These are phyloP conservation scores for Septoria petroselini DNA, from an alignment of 2,329 filamentous ascomycete genomes.

Conservation along the genomic window DNA sequence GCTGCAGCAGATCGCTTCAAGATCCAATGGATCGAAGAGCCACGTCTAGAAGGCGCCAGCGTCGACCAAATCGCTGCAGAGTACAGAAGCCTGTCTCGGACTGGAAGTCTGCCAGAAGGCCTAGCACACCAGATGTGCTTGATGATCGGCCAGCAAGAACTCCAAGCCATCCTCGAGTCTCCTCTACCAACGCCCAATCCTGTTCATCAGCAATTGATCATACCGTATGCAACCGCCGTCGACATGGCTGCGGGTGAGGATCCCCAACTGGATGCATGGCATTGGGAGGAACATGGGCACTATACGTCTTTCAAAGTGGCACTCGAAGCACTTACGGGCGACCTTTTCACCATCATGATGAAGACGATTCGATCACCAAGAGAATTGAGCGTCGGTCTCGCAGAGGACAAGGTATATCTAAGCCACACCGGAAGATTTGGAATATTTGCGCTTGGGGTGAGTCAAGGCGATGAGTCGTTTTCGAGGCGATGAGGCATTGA, in stretches of 20 bases:
- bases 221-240: background rate
- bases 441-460: background rate
- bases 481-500: background rate
- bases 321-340: background rate
- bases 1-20: background rate
- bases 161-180: background rate
- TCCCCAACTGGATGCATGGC: background rate
- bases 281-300: background rate
- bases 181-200: background rate
- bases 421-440: background rate
- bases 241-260: background rate
- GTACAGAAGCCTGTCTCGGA: background rate
- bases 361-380: background rate
- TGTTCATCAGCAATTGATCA: background rate
- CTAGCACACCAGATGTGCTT: background rate
- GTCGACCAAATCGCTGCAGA: background rate
- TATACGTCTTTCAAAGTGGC: background rate
- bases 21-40: background rate
- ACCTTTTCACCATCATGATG: background rate
- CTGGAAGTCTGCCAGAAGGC: background rate
- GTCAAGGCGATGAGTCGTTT: background rate
- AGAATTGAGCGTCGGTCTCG: background rate
- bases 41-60: background rate
- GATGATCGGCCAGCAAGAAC: background rate
- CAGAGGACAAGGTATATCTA: background rate